A percentile compares a stretch with the other conserved stretches of the same genome.
These are phyloP conservation scores for Acer negundo DNA, from an alignment of 345 rosid species.

Conservation along the genomic window DNA sequence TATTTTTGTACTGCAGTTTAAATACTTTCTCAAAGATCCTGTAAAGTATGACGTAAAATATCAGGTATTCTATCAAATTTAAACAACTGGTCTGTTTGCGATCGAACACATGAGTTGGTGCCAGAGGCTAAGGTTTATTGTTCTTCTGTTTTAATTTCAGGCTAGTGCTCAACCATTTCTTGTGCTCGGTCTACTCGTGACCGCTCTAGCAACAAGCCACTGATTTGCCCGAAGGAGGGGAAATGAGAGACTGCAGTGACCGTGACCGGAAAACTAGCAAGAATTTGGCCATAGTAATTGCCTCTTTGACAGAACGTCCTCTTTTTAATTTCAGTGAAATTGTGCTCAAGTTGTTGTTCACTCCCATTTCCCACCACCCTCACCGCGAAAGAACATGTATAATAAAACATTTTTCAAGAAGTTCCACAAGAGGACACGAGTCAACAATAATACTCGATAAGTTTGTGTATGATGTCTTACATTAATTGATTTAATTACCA, in stretches of 20 bases:
- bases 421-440: not conserved
- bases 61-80: conserved; percentile 50
- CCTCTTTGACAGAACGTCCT: not conserved
- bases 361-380: no score
- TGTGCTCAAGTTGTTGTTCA: not conserved
- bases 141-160: conserved; percentile 34
- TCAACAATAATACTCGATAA: not conserved
- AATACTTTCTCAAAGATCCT: conserved; percentile 94
- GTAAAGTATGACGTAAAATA: conserved; percentile 92
- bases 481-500: no score
- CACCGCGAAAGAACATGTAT: not conserved
- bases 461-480: not conserved
- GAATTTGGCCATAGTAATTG: not conserved
- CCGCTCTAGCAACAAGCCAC: conserved; percentile 90
- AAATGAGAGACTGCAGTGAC: not conserved
- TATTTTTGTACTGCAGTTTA: conserved; percentile 51
- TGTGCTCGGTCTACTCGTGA: conserved; percentile 87
- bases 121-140: not conserved
- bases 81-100: no score
- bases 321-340: not conserved
- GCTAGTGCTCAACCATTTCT: conserved; percentile 97
- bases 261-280: not conserved
- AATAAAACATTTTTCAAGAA: not conserved
- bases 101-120: not conserved
- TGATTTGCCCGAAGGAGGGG: conserved; percentile 17